Conservation (phyloP, 148 eudicot genomes). For the Chenopodium formosanum region DNA sequence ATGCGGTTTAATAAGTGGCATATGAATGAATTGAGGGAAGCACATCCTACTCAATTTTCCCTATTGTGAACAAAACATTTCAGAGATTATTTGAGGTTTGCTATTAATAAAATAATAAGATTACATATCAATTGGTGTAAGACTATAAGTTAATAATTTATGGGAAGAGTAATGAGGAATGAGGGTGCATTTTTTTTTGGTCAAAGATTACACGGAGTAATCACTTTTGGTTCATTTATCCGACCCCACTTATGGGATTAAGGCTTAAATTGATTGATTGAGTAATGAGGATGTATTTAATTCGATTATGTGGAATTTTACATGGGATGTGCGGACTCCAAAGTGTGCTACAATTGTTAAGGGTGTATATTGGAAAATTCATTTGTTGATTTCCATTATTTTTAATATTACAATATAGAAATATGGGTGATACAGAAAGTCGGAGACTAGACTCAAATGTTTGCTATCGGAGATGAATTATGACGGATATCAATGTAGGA, state of each 20-base stretch:
- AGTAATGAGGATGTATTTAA: no score
- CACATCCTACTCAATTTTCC: not conserved
- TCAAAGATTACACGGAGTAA: no score
- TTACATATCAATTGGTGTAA: not conserved
- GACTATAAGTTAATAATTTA: not conserved
- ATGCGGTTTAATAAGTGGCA: not conserved
- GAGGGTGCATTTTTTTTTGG: no score
- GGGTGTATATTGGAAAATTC: not conserved
- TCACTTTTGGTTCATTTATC: no score
- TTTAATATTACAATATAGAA: not conserved
- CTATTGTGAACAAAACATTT: not conserved
- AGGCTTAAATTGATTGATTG: no score
- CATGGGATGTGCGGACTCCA: not conserved
- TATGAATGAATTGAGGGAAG: not conserved
- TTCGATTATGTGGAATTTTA: not conserved
- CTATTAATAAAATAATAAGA: no score
- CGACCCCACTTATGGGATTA: no score
- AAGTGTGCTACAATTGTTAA: not conserved
- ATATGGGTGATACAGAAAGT: not conserved
- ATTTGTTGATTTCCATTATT: no score
- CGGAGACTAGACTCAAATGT: not conserved
- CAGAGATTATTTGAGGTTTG: not conserved
- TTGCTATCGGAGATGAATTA: not conserved
- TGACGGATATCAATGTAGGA: not conserved
- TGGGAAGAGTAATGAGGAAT: not conserved